phyloP scores from a whole-genome alignment of 805 yeast genomes.

The Vanderwaltozyma verrucispora region DNA sequence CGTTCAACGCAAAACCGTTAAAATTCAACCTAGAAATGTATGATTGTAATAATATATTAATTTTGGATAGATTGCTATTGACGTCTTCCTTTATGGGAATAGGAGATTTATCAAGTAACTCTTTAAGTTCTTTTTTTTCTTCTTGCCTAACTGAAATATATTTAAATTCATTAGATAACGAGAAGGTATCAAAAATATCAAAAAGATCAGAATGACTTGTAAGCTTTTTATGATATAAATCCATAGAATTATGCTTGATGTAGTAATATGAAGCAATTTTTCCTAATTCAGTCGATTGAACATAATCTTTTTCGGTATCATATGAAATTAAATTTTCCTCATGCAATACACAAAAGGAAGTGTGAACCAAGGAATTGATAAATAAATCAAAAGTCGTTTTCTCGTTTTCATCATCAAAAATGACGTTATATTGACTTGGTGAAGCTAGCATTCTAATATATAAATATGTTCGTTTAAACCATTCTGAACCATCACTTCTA shows the following conservation, averaged over 20 bases:
- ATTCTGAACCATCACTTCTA: slow-evolving; percentile 57
- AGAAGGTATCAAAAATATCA: slow-evolving; percentile 68
- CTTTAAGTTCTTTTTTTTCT: slow-evolving; percentile 64
- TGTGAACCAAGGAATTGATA: slow-evolving; percentile 59
- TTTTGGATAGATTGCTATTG: slow-evolving; percentile 65
- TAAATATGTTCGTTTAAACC: slow-evolving; percentile 75
- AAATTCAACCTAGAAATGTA: slow-evolving; percentile 68
- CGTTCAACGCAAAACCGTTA: slow-evolving; percentile 82
- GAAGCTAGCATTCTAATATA: slow-evolving; percentile 67
- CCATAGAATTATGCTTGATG: slow-evolving; percentile 65
- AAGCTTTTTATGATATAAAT: slow-evolving; percentile 49
- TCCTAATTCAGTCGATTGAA: slow-evolving; percentile 62
- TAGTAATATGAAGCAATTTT: slow-evolving; percentile 79
- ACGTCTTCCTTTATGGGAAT: slow-evolving; percentile 71
- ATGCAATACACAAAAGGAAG: slow-evolving; percentile 56
- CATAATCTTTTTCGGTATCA: slow-evolving; percentile 37
- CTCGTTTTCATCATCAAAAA: slow-evolving; percentile 42
- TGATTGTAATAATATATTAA: slow-evolving; percentile 71
- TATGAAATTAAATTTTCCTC: slow-evolving; percentile 51
- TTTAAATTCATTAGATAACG: slow-evolving; percentile 77
- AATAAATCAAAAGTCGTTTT: slow-evolving; percentile 35
- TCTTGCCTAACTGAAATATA: slow-evolving; percentile 78
- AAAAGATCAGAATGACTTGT: slow-evolving; percentile 56
- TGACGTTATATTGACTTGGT: slow-evolving; percentile 68
- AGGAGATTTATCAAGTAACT: slow-evolving; percentile 66